Evolutionary conservation across 352 stramenopile genomes (phyloP).

Genomic region (Phytophthora hibernalis): DNA sequence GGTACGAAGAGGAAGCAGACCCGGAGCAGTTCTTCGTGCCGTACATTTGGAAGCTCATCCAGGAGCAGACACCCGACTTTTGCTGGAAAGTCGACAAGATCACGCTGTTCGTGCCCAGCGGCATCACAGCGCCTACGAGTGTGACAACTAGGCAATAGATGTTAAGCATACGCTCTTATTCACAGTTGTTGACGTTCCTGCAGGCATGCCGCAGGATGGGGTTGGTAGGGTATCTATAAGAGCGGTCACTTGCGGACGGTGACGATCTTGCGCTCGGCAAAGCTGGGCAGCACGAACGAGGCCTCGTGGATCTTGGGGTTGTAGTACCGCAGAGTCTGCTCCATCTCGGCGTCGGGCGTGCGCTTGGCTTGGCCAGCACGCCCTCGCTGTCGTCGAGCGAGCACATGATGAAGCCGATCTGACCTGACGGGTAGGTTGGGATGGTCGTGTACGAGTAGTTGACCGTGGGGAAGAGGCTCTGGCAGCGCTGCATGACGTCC

Average conservation of each 20-base stretch:
- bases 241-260: conserved; percentile 77
- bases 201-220: conserved; percentile 1
- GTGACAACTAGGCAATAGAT: conserved; percentile 29
- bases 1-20: conserved; percentile 77
- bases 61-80: conserved; percentile 78
- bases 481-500: conserved; percentile 93
- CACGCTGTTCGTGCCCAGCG: conserved; percentile 66
- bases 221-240: conserved; percentile 24
- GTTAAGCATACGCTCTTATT: conserved; percentile 35
- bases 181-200: conserved; percentile 31
- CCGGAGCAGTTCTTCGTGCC: conserved; percentile 83
- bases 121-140: conserved; percentile 14
- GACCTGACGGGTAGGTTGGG: conserved; percentile 98
- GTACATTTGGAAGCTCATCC: conserved; percentile 81
- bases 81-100: conserved; percentile 85
- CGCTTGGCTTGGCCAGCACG: conserved; percentile 76
- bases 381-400: conserved; percentile 72
- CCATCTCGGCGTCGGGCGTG: conserved; percentile 56
- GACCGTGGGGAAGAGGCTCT: conserved; percentile 93
- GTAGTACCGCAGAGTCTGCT: conserved; percentile 94
- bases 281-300: conserved; percentile 97
- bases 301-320: conserved; percentile 93
- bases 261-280: conserved; percentile 90
- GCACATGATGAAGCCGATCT: conserved; percentile 99
- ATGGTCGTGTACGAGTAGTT: conserved; percentile 99